Base-by-base conservation (phyloP, 2,329 filamentous ascomycete species). In the Cladophialophora exuberans region DNA sequence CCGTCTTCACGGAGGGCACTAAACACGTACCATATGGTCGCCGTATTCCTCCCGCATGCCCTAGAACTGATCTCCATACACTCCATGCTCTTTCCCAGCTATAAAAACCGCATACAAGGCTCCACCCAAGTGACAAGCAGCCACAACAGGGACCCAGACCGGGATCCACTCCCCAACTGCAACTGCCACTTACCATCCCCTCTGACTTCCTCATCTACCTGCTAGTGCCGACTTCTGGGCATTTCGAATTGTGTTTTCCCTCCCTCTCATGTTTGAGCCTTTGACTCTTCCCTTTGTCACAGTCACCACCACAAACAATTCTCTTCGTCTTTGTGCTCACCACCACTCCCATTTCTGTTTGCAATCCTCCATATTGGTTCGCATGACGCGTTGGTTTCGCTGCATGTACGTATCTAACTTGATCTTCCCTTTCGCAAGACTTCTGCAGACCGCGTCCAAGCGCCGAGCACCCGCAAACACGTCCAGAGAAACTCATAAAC, bases 311-410 rank as follows among this genome's bases (percentile, higher is more conserved):
- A n/a, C n/a, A 49, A 46, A 46, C 50, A 43, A 52, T 25, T 36
- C 31, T 10, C 43, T 10, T 28, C 38, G 38, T 31, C 38, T 48
- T 20, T 49, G 39, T 20, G 33, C 43, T 31, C 45, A 50, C 43
- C 31, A 49, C 48, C 42, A 38, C 46, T 46, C 36, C 25, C 52
- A 31, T 28, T 35, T 47, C 42, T 30, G 42, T 15, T 56, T 35
- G 41, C 51, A 35, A 25, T 46, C 13, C n/a, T 22, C 26, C 31
- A 33, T 39, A 41, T 39, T 44, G 22, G 33, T 41, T 50, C 45
- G 42, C 44, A 58, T 58, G 53, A 62, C 60, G 60, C 60, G 60
- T 62, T 57, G 43, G 28, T 30, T 11, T 39, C 42, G 25, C 42
- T 54, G 39, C 52, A 45, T 59, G 60, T 62, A 62, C n/a, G 57